Base-by-base conservation (phyloP, 108 stramenopile genomes). In the Conticribra guillardii region DNA sequence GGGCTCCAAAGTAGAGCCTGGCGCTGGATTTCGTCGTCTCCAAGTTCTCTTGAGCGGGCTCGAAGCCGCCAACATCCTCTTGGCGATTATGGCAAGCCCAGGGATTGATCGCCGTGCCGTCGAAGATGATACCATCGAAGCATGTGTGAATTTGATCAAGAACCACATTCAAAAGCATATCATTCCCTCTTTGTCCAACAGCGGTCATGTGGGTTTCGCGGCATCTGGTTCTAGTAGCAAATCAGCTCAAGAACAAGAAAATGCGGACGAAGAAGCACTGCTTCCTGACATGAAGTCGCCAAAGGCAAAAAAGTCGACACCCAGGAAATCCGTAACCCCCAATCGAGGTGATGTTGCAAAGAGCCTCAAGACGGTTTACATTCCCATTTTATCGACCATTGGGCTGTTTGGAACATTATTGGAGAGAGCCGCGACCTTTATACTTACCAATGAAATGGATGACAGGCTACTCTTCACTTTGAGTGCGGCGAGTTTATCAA, bases 41-140 rank as follows among this genome's bases (percentile, higher is more conserved):
- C 72, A 73, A 68, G 60, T 79, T 31, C 26, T 82, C 22, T 26
- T 49, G 1, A 34, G 81, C 22, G 71, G 77, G 2, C 69, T 97
- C 2, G 83, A 96, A 65, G 89, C 96, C 16, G 93, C 94, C 17
- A 58, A 56, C 50, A 84, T 93, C 14, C 64, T 93, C 16, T 81
- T 97, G 0, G 70, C 80, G 46, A 84, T 97, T 48, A 89, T 94
- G 82, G 74, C 89, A 21, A 83, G 76, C 69, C 80, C 76, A 9
- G 92, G 88, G 0, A 79, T 96, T 18, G 90, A 94, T 73, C 85
- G 87, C 24, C 66, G 87, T 26, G 90, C 87, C 54, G 69, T 95
- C 57, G 89, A 81, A 56, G 94, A 94, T 64, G 95, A 96, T 60
- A 79, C 89, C 52, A 81, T 97, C 26, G 93, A 93, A 55, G 80